Conservation (phyloP, 352 stramenopile species). For the Globisporangium takayamanum region DNA sequence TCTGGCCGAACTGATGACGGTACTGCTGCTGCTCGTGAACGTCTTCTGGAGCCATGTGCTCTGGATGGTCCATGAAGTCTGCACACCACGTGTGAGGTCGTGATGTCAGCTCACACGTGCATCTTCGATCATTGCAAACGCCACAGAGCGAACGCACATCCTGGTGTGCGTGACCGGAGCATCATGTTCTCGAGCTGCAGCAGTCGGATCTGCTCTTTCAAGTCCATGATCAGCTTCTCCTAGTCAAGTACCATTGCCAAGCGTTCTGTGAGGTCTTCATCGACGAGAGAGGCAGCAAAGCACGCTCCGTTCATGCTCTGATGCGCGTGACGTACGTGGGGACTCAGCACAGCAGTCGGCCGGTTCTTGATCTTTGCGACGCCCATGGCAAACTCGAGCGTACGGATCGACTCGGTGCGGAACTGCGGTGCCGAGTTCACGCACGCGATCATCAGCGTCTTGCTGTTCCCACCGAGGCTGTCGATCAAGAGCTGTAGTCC, state of each 20-base stretch:
- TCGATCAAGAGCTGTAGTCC: constrained; percentile 46
- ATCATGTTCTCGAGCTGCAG: constrained; percentile 69
- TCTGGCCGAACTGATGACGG: background rate
- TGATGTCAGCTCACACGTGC: background rate
- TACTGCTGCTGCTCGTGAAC: background rate
- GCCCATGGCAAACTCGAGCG: constrained; percentile 74
- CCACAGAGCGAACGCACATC: constrained; percentile 29
- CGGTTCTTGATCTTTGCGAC: constrained; percentile 77
- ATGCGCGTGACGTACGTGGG: constrained; percentile 29
- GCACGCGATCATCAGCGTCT: constrained; percentile 77
- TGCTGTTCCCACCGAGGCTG: constrained; percentile 64
- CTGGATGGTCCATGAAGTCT: constrained; percentile 47
- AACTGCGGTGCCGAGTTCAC: constrained; percentile 56
- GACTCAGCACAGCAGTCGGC: constrained; percentile 53
- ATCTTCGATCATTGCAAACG: too few relatives aligned
- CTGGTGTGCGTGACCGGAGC: constrained; percentile 53
- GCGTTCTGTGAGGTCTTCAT: too few relatives aligned
- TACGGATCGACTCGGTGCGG: constrained; percentile 51
- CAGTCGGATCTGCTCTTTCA: constrained; percentile 61
- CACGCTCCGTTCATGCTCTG: background rate
- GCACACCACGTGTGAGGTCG: background rate
- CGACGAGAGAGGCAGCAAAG: background rate
- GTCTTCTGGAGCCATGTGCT: constrained; percentile 7
- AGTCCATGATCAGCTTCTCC: constrained; percentile 65
- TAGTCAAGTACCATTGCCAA: constrained; percentile 5